Evolutionary conservation across 208 protist genomes (phyloP).

Genomic region (Acanthamoeba healyi): DNA sequence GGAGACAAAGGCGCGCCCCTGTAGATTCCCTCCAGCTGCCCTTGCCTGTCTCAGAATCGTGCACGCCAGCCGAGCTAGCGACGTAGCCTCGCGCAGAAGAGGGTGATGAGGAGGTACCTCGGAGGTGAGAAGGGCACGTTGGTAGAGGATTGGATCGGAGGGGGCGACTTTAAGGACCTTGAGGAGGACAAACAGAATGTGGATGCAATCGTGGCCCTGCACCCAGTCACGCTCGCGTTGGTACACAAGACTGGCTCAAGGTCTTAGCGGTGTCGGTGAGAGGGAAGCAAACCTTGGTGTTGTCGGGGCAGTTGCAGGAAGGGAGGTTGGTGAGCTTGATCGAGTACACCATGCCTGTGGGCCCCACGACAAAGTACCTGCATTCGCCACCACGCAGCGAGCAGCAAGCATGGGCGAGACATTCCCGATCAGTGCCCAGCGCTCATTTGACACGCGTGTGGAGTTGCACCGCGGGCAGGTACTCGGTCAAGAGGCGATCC

Average conservation of each 20-base stretch:
- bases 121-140: constrained; percentile 37
- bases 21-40: neutral
- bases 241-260: neutral
- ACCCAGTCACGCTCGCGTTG: neutral
- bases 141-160: constrained; percentile 31
- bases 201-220: constrained; percentile 57
- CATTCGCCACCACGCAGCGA: neutral
- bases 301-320: constrained; percentile 60
- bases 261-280: no score
- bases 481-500: neutral
- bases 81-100: no score
- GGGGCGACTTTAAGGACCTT: constrained; percentile 27
- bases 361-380: constrained; percentile 49
- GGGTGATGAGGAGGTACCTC: neutral
- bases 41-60: neutral
- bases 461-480: neutral
- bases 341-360: constrained; percentile 4
- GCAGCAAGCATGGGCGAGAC: neutral
- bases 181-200: constrained; percentile 48
- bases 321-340: constrained; percentile 47
- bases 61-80: neutral
- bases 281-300: constrained; percentile 5
- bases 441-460: neutral
- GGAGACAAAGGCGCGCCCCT: neutral
- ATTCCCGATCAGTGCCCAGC: no score